phyloP scores from a whole-genome alignment of 192 early-diverging fungal species.

The Coemansia sp. region DNA sequence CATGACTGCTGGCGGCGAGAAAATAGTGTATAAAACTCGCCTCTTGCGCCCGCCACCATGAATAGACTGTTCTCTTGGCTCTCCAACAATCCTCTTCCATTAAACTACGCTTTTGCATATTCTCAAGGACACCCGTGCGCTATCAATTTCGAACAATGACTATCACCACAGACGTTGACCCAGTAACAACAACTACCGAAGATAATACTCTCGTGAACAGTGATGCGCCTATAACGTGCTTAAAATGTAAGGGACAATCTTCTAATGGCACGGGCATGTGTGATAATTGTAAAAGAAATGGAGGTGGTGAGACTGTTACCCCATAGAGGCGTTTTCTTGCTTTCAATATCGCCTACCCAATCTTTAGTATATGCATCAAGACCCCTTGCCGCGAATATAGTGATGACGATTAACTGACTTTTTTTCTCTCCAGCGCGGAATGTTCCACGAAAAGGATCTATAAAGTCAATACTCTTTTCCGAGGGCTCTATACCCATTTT shows the following conservation, averaged over 20 bases:
- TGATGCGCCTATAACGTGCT: neutral
- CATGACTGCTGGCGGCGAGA: neutral
- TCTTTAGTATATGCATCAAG: no score
- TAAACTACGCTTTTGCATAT: neutral
- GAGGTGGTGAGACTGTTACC: no score
- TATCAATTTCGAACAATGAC: neutral
- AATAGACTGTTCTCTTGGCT: neutral
- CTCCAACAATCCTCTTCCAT: neutral
- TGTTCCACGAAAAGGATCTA: neutral
- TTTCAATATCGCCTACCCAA: no score
- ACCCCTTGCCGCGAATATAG: no score
- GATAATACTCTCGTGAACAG: neutral
- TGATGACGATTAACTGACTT: no score
- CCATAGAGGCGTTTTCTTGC: no score
- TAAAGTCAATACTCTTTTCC: neutral
- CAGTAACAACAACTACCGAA: no score
- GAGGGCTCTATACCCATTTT: neutral
- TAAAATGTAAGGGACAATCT: no score
- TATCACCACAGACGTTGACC: neutral
- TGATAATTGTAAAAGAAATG: neutral
- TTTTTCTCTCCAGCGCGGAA: no score
- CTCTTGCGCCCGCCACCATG: neutral
- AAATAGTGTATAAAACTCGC: neutral
- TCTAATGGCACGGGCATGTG: no score
- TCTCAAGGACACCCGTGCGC: neutral